Conservation (phyloP, 75 land plant genomes). For the Picea glauca region DNA sequence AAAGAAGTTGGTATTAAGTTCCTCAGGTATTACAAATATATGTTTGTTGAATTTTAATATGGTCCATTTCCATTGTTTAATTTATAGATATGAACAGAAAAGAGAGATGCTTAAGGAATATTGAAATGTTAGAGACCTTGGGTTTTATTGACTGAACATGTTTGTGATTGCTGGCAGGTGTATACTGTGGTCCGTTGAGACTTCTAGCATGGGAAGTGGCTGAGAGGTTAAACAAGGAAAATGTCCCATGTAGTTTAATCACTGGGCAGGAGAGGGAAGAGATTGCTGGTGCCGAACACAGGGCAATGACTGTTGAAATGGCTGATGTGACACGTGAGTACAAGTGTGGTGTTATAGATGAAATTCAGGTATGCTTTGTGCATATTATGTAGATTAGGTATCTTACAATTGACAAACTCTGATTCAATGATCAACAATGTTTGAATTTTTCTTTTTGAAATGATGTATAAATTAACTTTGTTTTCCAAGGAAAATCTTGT, state of each 20-base stretch:
- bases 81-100: not conserved
- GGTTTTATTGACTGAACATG: not conserved
- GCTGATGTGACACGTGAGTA: slow-evolving; percentile 68
- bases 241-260: slow-evolving; percentile 69
- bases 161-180: slow-evolving; percentile 30
- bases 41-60: not conserved
- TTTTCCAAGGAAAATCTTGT: too few species aligned
- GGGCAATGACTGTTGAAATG: slow-evolving; percentile 91
- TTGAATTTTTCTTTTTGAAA: not conserved
- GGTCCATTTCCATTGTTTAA: not conserved
- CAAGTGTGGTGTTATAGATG: slow-evolving; percentile 85
- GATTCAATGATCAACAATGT: not conserved
- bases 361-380: slow-evolving; percentile 60
- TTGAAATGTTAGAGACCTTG: not conserved
- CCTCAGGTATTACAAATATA: slow-evolving; percentile 47
- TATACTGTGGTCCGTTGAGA: slow-evolving; percentile 91
- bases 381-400: not conserved
- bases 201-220: slow-evolving; percentile 92
- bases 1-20: slow-evolving; percentile 49
- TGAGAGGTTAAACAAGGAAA: slow-evolving; percentile 60
- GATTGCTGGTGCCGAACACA: slow-evolving; percentile 71
- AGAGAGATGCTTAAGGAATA: not conserved
- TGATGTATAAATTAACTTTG: not conserved
- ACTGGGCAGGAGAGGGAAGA: slow-evolving; percentile 89
- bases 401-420: not conserved